phyloP scores from a whole-genome alignment of 2,329 filamentous ascomycete genomes.

The Trichoderma aggressivum region DNA sequence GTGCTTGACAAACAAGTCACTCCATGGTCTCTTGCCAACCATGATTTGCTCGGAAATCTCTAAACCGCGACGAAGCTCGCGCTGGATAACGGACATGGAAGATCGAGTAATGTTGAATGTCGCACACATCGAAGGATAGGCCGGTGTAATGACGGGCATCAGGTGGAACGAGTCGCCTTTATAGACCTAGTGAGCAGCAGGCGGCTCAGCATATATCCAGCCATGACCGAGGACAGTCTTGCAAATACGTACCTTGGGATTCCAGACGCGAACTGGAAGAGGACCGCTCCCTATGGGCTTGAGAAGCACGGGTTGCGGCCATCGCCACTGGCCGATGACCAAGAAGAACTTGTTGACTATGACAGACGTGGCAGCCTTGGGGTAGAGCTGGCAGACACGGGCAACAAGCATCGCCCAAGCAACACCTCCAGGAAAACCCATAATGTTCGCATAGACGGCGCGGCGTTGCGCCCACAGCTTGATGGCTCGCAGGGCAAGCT shows the following conservation, averaged over 20 bases:
- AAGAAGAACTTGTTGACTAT: conserved; percentile 93
- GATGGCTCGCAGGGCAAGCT: conserved; percentile 82
- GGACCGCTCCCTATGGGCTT: conserved; percentile 83
- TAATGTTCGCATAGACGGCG: conserved; percentile 92
- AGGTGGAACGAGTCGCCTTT: conserved; percentile 78
- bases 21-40: conserved; percentile 73
- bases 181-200: conserved; percentile 56
- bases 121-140: conserved; percentile 96
- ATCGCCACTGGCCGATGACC: conserved; percentile 86
- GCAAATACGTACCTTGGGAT: conserved; percentile 67
- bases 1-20: conserved; percentile 83
- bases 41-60: conserved; percentile 79
- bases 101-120: conserved; percentile 92
- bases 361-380: conserved; percentile 82
- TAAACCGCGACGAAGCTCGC: conserved; percentile 75
- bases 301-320: conserved; percentile 89
- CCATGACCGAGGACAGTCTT: neutral
- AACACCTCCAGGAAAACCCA: conserved; percentile 93
- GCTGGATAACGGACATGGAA: conserved; percentile 77
- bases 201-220: conserved; percentile 16
- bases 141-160: conserved; percentile 98
- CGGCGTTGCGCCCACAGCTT: conserved; percentile 95
- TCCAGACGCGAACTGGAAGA: conserved; percentile 85
- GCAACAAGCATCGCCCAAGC: conserved; percentile 98
- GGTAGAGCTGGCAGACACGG: conserved; percentile 92